Evolutionary conservation across 2,329 filamentous ascomycete species (phyloP), one percentile per base, ranked within the genome.

Genomic region (Neocucurbitaria cava): DNA sequence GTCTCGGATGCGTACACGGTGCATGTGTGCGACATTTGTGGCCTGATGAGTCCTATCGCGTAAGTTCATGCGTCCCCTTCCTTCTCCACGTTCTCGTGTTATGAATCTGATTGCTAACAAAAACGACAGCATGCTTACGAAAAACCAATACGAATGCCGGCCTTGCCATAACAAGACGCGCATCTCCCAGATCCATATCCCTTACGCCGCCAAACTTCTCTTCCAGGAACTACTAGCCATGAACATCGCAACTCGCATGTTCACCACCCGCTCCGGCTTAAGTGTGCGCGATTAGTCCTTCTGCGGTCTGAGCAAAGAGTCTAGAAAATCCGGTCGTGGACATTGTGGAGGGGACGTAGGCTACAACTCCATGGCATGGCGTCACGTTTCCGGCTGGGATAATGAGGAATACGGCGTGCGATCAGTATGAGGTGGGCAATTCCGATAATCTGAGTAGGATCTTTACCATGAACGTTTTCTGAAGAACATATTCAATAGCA

Each of bases 81-180:
- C 7, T n/a, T 23, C 11, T n/a, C 31, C 35, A 41, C 35, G n/a
- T 0, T n/a, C 11, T 18, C 20, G 7, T 3, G 11, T 9, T 31
- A 9, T 23, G 13, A 39, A 46, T 23, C 5, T 23, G 23, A n/a
- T n/a, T 41, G 54, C 64, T 74, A 69, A 39, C 18, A 28, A 46
- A n/a, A 13, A 33, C 15, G 7, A 49, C 54, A 96, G 92, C 41
- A 95, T 96, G 82, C 85, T 99, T 56, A 94, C 93, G 70, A 96
- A 96, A 78, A 91, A 95, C 72, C 91, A 92, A 24, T 98, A 98
- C 74, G 94, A 98, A 78, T 99, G 95, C 78, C 87, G 95, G 51
- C 92, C 95, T 30, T 99, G 95, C 85, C 95, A 96, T 82, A 99
- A 99, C 84, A 98, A 98, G 85, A 97, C 94, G 61, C 92, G 91